A percentile compares a stretch with the other conserved stretches of the same genome.
Evolutionary conservation across 2,329 filamentous ascomycete species (phyloP).

Genomic region (Huntiella savannae): DNA sequence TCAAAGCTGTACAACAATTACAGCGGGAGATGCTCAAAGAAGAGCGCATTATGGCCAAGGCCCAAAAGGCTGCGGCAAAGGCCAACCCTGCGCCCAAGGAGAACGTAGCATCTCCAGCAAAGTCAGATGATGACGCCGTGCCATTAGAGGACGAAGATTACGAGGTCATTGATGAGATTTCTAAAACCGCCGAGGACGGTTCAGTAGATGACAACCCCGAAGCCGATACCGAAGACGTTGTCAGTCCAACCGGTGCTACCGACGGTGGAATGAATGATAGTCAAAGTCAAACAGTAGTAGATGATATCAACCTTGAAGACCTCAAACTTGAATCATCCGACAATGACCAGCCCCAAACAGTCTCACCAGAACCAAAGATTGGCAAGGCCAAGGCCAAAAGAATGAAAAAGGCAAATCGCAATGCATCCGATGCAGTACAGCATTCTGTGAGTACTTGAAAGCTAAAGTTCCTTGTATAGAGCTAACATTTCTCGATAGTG

Average conservation of each 20-base stretch:
- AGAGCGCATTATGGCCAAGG: constrained; percentile 23
- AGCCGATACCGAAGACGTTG: not conserved
- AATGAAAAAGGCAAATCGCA: constrained; percentile 14
- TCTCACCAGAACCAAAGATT: constrained; percentile 2
- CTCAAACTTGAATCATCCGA: not conserved
- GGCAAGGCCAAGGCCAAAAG: constrained; percentile 10
- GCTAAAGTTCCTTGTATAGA: not conserved
- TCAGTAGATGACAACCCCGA: not conserved
- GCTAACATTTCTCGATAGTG: constrained; percentile 2
- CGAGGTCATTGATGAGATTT: not conserved
- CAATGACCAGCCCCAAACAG: not conserved
- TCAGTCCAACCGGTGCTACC: not conserved
- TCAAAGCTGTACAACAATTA: constrained; percentile 67
- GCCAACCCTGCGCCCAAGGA: not conserved
- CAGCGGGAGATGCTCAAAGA: constrained; percentile 70
- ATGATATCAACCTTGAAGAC: not conserved
- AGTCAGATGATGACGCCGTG: not conserved
- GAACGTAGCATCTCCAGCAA: too few relatives aligned
- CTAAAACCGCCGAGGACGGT: not conserved
- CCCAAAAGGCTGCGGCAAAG: constrained; percentile 14
- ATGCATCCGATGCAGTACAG: constrained; percentile 17
- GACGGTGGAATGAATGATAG: too few relatives aligned
- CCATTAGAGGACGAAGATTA: not conserved
- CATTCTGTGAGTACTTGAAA: constrained; percentile 19
- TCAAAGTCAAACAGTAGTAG: not conserved